Base-by-base conservation (phyloP, 805 yeast genomes). In the Sugiyamaella qingdaonensis region DNA sequence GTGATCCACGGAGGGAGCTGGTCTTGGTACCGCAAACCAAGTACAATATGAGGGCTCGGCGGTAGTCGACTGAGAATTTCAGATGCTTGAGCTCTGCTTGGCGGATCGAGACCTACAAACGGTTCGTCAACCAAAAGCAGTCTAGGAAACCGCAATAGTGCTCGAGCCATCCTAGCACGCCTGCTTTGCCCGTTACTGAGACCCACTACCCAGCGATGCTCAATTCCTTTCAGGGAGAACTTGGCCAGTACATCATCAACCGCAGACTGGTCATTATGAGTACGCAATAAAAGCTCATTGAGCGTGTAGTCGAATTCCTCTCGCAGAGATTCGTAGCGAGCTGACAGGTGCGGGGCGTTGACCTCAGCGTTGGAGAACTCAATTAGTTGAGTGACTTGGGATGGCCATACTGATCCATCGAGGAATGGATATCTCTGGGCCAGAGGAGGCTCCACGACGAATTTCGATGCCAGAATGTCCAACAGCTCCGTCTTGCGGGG, bases 151-250 rank as follows among this genome's bases (percentile, higher is more conserved):
- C 74, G 73, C 52, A 88, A 75, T 42, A 94, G 61, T 0, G 90
- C 82, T 55, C 79, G 78, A 0, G 97, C 98, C 27, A 94, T 71
- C 56, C 97, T 76, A 0, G 97, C 96, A 48, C 99, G 75, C 61
- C 99, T 77, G 66, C 87, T 82, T 68, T 94, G 99, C 0, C 99
- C 99, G 67, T 94, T 94, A 67, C 96, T 87, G 43, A 94, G 72
- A 0, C 92, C 87, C 66, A 88, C 88, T 33, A 87, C 80, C 89
- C 95, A 92, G 54, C 88, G 79, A 52, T 81, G 76, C 51, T 80
- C 74, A 46, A 90, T 67, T 0, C 79, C 82, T 4, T 66, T 68
- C 54, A 92, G 71, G 47, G 79, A 73, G 52, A 94, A 76, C 29
- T 71, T 68, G 2, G 72, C 66, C 9, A 86, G 61, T 18, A 86